These are phyloP conservation scores for Sporormia fimetaria DNA, from an alignment of 495 filamentous ascomycete genomes.

Conservation along the genomic window DNA sequence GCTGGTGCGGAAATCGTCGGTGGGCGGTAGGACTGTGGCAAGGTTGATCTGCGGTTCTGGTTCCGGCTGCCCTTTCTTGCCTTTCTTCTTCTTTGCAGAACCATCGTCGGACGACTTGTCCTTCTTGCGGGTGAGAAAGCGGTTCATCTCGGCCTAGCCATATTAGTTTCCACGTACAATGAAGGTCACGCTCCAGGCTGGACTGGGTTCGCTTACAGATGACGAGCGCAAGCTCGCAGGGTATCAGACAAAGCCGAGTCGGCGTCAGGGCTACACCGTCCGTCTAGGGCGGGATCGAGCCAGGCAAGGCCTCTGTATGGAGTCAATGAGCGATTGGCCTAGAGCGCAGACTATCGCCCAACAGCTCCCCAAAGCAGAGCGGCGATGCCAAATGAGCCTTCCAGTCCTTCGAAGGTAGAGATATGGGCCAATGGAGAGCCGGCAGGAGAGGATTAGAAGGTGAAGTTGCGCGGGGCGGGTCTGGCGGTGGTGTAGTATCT, in stretches of 20 bases:
- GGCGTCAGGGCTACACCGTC: too few species aligned
- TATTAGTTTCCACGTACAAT: slow-evolving; percentile 24
- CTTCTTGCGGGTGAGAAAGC: slow-evolving; percentile 32
- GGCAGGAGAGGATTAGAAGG: background rate
- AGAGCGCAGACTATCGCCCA: too few species aligned
- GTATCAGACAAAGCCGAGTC: too few species aligned
- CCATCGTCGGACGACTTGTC: slow-evolving; percentile 19
- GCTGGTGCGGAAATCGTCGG: slow-evolving; percentile 93
- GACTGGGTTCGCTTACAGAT: too few species aligned
- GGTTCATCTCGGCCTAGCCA: slow-evolving; percentile 33
- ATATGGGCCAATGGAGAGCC: background rate
- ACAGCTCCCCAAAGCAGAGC: too few species aligned
- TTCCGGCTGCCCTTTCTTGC: slow-evolving; percentile 43
- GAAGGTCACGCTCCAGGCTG: slow-evolving; percentile 6
- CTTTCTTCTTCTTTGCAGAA: slow-evolving; percentile 38
- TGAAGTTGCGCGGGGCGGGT: background rate
- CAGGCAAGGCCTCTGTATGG: too few species aligned
- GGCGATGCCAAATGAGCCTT: too few species aligned
- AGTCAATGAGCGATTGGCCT: too few species aligned
- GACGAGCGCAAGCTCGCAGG: slow-evolving; percentile 9
- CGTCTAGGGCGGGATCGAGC: too few species aligned
- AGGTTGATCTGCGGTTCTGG: slow-evolving; percentile 60
- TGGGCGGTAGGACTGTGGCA: slow-evolving; percentile 59
- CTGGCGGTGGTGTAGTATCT: background rate
- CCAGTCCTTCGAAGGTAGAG: too few species aligned